These are phyloP conservation scores for Tuber umbilicatum DNA, from an alignment of 495 filamentous ascomycete genomes.

Conservation along the genomic window DNA sequence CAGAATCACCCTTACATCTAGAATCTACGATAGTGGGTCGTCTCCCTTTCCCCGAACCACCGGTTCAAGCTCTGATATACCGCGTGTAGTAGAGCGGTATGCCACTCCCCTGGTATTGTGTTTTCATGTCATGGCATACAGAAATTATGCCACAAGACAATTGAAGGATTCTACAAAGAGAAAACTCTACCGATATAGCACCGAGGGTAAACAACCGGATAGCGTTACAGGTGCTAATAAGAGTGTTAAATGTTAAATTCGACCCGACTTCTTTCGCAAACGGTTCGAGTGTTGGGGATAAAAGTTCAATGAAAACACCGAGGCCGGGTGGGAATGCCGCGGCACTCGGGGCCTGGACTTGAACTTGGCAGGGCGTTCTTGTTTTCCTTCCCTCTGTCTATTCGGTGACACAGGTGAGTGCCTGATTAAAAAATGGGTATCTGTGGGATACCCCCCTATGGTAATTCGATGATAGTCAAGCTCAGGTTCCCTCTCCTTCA, in stretches of 20 bases:
- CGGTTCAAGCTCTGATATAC: not conserved
- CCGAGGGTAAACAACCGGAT: not conserved
- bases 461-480: not conserved
- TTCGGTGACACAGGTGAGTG: not conserved
- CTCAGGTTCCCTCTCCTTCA: not conserved
- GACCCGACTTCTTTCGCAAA: not conserved
- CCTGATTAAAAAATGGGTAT: not conserved
- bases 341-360: not conserved
- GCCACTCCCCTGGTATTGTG: not conserved
- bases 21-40: not conserved
- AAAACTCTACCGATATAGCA: not conserved
- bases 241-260: not conserved
- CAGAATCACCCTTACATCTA: not conserved
- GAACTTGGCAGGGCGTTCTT: not conserved
- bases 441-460: not conserved
- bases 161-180: not conserved
- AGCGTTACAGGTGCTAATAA: not conserved
- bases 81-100: not conserved
- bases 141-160: not conserved
- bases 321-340: not conserved
- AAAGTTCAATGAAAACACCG: not conserved
- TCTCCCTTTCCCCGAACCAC: not conserved
- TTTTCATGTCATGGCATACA: not conserved
- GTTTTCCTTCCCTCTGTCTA: not conserved
- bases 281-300: not conserved